These are phyloP conservation scores for Erigeron canadensis DNA, from an alignment of 129 eudicot genomes.

Conservation along the genomic window DNA sequence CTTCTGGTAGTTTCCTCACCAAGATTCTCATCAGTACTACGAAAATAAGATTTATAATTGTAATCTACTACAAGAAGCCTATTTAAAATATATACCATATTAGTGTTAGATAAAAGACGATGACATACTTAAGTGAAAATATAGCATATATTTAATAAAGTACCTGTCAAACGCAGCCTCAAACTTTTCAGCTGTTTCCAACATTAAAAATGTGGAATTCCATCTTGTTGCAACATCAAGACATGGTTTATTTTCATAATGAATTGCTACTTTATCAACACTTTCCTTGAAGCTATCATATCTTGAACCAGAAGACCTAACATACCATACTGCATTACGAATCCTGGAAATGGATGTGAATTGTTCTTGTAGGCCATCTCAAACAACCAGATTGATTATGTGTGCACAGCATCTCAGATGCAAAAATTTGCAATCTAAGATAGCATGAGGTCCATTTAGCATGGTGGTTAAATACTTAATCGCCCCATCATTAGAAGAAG, in stretches of 20 bases:
- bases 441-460: background rate
- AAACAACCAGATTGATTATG: too few species aligned
- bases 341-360: background rate
- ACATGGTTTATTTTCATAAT: background rate
- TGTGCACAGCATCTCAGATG: background rate
- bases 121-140: too few species aligned
- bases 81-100: too few species aligned
- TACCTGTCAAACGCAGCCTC: background rate
- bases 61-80: background rate
- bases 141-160: too few species aligned
- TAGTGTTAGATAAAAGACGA: too few species aligned
- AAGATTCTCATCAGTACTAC: background rate
- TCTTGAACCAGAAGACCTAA: background rate
- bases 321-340: slow-evolving; percentile 1
- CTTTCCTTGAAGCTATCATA: background rate
- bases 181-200: background rate
- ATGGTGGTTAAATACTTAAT: background rate
- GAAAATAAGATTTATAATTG: background rate
- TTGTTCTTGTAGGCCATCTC: background rate
- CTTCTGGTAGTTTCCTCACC: background rate
- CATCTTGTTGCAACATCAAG: slow-evolving; percentile 2
- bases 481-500: slow-evolving; percentile 3
- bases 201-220: slow-evolving; percentile 11
- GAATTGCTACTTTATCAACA: background rate
- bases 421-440: background rate